Evolutionary conservation across 495 filamentous ascomycete genomes (phyloP).

Genomic region (Trichoderma asperelloides): DNA sequence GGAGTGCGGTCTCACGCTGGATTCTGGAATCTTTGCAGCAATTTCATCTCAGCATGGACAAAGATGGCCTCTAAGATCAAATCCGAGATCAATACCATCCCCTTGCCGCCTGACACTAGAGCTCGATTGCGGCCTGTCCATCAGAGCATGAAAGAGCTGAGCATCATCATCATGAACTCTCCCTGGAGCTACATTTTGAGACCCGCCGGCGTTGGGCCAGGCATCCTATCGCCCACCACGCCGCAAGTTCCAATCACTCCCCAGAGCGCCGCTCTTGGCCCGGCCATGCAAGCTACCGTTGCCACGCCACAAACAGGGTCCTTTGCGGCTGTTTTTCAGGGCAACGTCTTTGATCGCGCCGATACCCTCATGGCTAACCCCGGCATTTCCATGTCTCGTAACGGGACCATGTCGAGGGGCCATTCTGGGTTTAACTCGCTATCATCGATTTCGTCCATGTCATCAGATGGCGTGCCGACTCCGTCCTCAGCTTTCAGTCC

Average conservation of each 20-base stretch:
- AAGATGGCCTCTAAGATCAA: constrained; percentile 64
- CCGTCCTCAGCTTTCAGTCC: constrained; percentile 33
- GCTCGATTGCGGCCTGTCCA: constrained; percentile 67
- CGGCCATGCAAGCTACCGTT: constrained; percentile 81
- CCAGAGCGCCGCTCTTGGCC: constrained; percentile 66
- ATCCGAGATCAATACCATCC: constrained; percentile 44
- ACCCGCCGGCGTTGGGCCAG: background rate
- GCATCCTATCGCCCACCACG: constrained; percentile 9
- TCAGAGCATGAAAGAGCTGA: constrained; percentile 64
- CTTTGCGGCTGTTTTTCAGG: constrained; percentile 56
- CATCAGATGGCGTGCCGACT: constrained; percentile 21
- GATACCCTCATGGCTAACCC: constrained; percentile 59
- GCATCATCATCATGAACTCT: constrained; percentile 61
- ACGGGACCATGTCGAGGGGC: constrained; percentile 30
- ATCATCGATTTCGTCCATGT: constrained; percentile 21
- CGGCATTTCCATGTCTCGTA: constrained; percentile 33
- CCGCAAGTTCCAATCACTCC: constrained; percentile 48
- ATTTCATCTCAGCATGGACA: constrained; percentile 67
- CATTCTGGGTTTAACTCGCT: constrained; percentile 29
- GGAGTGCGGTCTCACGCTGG: constrained; percentile 63
- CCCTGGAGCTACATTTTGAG: constrained; percentile 57
- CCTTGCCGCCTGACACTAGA: constrained; percentile 58
- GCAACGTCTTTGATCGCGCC: constrained; percentile 66
- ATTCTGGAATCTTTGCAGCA: constrained; percentile 76
- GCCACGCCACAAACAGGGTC: constrained; percentile 64